A percentile compares a stretch with the other conserved stretches of the same genome.
Conservation (phyloP, 768 basidiomycete genomes). For the Tulasnella sp. region DNA sequence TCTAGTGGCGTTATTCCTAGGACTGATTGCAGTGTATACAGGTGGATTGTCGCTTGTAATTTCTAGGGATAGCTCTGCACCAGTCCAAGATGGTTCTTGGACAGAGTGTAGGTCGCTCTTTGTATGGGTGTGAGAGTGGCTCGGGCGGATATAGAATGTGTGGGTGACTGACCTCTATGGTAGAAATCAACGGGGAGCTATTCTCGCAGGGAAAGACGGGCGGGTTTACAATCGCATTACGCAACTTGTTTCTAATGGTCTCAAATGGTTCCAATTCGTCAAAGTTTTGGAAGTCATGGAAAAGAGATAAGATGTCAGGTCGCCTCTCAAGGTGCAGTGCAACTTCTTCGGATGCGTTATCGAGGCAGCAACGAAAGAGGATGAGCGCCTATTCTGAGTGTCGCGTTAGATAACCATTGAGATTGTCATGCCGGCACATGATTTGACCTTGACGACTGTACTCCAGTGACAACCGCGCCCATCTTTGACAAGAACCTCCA, state of each 20-base stretch:
- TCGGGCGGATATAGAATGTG: no score
- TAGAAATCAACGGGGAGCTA: not conserved
- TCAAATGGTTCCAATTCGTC: not conserved
- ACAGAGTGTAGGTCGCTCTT: no score
- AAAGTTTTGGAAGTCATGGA: not conserved
- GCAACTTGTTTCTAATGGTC: not conserved
- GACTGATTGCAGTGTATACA: not conserved
- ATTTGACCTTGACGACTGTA: slow-evolving; percentile 3
- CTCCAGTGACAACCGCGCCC: not conserved
- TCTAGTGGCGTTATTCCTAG: not conserved
- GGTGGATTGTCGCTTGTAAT: not conserved
- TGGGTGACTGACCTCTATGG: not conserved
- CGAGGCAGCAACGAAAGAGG: slow-evolving; percentile 3
- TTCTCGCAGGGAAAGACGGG: not conserved
- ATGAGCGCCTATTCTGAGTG: slow-evolving; percentile 1
- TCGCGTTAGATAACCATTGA: not conserved
- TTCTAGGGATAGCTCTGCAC: no score
- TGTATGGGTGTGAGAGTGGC: no score
- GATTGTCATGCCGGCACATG: not conserved
- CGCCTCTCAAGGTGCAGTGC: slow-evolving; percentile 1
- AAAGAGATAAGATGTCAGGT: not conserved
- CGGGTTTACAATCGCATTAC: not conserved
- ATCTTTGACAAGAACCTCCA: slow-evolving; percentile 3
- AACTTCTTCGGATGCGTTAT: slow-evolving; percentile 9
- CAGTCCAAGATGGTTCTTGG: no score